Base-by-base conservation (phyloP, 306 rosid species). In the Inga leiocalycina region DNA sequence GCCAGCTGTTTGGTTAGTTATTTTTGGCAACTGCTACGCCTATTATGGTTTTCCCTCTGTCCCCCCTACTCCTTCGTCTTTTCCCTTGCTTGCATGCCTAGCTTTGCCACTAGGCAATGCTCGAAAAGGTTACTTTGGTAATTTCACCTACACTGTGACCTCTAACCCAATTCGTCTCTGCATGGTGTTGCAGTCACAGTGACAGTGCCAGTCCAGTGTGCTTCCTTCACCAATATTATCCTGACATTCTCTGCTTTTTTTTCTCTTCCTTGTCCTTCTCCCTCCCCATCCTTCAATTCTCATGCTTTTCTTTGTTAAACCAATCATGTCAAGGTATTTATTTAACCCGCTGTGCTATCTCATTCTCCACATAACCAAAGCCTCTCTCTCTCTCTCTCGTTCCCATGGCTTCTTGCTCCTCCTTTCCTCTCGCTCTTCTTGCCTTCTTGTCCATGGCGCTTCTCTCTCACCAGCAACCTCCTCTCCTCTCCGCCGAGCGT, bases 381-480 rank as follows among this genome's bases (percentile, higher is more conserved):
- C 68, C 17, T 5, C 71, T 14, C 41, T 5, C 7, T 30, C 71
- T 16, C 6, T 32, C 71, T 0, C 41, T 65, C 0, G 22, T 67
- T 34, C 44, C 79, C 65, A 91, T 93, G 96, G 83, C 88, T 51
- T 22, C 67, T 56, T 32, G 65, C 43, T 65, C 78, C 52, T n/a
- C 54, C 52, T 65, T 78, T 64, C 49, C 5, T 59, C 56, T 76
- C 12, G 2, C 79, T 78, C 43, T 85, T 10, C 56, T 44, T 9
- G 12, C 74, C 84, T 0, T 48, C 6, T 43, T 76, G 73, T 80
- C 85, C 46, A 24, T 54, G 39, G 2, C 15, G 32, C 48, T 80
- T 34, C 30, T 87, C 68, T 87, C 93, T 0, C 56, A 81, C 51
- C 91, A 88, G 45, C 97, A 87, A 61, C 91, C 87, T 3, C 37